These are phyloP conservation scores for Punica granatum DNA, from an alignment of 345 rosid species.

Conservation along the genomic window DNA sequence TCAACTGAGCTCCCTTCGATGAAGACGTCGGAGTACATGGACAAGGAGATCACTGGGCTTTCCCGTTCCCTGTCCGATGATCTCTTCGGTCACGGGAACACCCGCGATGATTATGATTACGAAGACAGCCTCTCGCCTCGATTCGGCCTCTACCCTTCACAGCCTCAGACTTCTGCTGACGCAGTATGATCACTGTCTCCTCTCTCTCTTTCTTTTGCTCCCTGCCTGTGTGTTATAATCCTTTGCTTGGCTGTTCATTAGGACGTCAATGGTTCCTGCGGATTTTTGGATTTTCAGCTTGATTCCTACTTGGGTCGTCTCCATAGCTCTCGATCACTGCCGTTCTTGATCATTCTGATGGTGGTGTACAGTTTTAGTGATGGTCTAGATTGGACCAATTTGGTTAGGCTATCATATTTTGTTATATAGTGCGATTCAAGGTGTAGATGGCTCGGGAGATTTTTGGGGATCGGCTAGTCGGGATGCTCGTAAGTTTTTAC, in stretches of 20 bases:
- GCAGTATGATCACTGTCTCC: background rate
- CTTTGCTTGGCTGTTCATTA: background rate
- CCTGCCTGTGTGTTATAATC: background rate
- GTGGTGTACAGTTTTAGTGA: too few relatives aligned
- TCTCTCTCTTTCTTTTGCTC: background rate
- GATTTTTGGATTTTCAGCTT: background rate
- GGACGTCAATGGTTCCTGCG: background rate
- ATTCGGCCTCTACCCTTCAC: slow-evolving; percentile 16
- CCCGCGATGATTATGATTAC: slow-evolving; percentile 13
- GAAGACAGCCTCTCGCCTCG: slow-evolving; percentile 9
- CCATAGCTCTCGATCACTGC: too few relatives aligned
- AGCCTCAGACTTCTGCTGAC: slow-evolving; percentile 1
- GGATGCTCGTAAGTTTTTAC: too few relatives aligned
- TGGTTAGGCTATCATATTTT: too few relatives aligned
- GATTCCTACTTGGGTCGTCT: background rate
- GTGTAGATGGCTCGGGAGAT: too few relatives aligned
- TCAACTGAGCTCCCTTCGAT: slow-evolving; percentile 8
- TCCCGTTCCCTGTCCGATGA: slow-evolving; percentile 16
- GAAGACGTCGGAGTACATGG: slow-evolving; percentile 31
- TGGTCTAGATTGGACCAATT: too few relatives aligned
- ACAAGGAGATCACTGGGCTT: slow-evolving; percentile 24
- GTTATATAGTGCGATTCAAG: too few relatives aligned
- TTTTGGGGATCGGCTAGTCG: too few relatives aligned
- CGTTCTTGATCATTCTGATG: too few relatives aligned
- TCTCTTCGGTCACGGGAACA: slow-evolving; percentile 18